Conservation (phyloP, 108 stramenopile species). For the Cyclotella sp. region DNA sequence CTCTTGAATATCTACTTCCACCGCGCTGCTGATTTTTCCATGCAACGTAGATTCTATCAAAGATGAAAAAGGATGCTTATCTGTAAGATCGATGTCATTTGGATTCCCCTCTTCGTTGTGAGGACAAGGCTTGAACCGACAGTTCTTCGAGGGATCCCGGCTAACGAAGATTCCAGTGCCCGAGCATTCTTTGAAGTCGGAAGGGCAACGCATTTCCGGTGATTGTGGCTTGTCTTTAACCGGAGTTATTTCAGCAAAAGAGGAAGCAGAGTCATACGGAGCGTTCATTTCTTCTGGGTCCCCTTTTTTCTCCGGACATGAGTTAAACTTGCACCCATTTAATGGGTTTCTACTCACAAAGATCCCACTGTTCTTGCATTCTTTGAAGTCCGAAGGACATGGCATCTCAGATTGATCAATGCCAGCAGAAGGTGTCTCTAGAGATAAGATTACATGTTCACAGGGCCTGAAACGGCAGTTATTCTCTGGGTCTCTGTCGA, state of each 20-base stretch:
- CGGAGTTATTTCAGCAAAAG: no score
- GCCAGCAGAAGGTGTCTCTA: background rate
- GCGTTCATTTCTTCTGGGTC: background rate
- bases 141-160: slow-evolving; percentile 11
- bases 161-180: slow-evolving; percentile 13
- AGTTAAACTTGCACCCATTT: slow-evolving; percentile 20
- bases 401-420: background rate
- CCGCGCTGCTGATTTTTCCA: background rate
- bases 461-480: slow-evolving; percentile 22
- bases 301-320: slow-evolving; percentile 5
- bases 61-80: slow-evolving; percentile 12
- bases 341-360: slow-evolving; percentile 22
- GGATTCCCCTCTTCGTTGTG: background rate
- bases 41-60: slow-evolving; percentile 1
- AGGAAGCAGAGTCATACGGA: no score
- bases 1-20: background rate
- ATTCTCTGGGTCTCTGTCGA: slow-evolving; percentile 20
- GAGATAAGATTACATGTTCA: no score
- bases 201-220: no score
- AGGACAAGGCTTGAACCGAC: slow-evolving; percentile 24
- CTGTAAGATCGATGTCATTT: background rate
- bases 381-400: slow-evolving; percentile 11
- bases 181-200: no score
- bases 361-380: slow-evolving; percentile 26
- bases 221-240: no score